phyloP scores from a whole-genome alignment of 441 rosid species.

The Eutrema salsugineum region DNA sequence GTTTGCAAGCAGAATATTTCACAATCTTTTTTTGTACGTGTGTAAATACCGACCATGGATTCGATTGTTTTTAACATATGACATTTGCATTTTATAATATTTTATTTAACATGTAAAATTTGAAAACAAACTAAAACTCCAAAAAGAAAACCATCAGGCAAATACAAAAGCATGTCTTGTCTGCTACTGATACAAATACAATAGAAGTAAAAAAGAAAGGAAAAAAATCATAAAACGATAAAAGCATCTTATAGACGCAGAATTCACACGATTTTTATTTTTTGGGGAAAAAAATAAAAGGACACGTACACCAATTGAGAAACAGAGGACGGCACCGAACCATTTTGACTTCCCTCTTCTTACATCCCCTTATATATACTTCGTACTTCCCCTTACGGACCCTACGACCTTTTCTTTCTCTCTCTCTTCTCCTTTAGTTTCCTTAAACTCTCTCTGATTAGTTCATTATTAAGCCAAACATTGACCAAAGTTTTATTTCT shows the following conservation, averaged over 20 bases:
- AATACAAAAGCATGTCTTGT: neutral
- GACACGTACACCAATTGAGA: constrained; percentile 55
- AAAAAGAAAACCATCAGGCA: neutral
- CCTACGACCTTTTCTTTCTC: constrained; percentile 28
- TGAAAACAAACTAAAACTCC: neutral
- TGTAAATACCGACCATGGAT: neutral
- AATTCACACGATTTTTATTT: neutral
- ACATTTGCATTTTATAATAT: neutral
- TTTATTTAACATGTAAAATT: neutral
- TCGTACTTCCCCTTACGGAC: constrained; percentile 28
- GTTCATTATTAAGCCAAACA: neutral
- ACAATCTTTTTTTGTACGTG: too few relatives aligned
- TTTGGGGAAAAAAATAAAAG: neutral
- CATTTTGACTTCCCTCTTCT: constrained; percentile 51
- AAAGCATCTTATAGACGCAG: constrained; percentile 11
- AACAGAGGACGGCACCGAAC: constrained; percentile 90
- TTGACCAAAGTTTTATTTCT: neutral
- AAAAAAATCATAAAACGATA: neutral
- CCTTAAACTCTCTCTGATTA: constrained; percentile 10
- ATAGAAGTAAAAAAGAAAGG: neutral
- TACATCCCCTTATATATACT: constrained; percentile 47
- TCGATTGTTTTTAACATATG: neutral
- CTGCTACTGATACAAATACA: neutral
- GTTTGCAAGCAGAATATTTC: neutral
- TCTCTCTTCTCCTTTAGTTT: constrained; percentile 9